Evolutionary conservation across 495 filamentous ascomycete genomes (phyloP), one percentile per base, ranked within the genome.

Genomic region (Lasiosphaeria miniovina): DNA sequence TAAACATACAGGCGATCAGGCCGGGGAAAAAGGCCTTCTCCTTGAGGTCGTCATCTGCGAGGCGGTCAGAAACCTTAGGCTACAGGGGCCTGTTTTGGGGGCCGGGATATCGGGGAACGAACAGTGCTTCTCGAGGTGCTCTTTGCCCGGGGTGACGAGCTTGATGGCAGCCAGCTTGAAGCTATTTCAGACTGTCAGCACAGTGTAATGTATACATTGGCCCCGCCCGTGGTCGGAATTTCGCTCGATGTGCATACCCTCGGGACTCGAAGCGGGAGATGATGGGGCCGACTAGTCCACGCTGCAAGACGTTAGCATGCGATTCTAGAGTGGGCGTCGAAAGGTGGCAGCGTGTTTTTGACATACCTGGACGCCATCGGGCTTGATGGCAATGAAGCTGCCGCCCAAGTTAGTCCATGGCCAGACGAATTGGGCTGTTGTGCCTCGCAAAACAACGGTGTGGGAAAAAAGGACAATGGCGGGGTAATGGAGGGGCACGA

Each of bases 381-480:
- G 93, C 90, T 97, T 97, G 86, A 97, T 88, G 71, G 93, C 93
- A 84, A 97, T 96, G 88, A 97, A 97, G 79, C 92, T 97, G 69
- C 61, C 43, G 63, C 59, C 69, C 54, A 66, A 57, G 64, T 88
- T 73, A 86, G 84, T 76, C 65, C 64, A 73, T 64, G 73, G 43
- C 43, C 12, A 63, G 65, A 65, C 9, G 50, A 56, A 31, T 17
- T 31, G 15, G 32, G 35, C 17, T 53, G 46, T 55, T 46, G 54
- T 61, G 38, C 32, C 12, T 55, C 33, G 56, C 24, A 24, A 24
- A 24, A 24, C 24, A 24, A 24, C 24, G 24, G 24, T 45, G 54
- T 24, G 45, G 24, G 36, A 33, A 55, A 66, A 55, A 15, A 31
- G 38, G 24, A 36, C 52, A 56, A 63, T 69, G 66, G 69, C 61